A percentile compares a stretch with the other conserved stretches of the same genome.
Conservation (phyloP, 2,329 filamentous ascomycete genomes). For the Venturia pyrina region DNA sequence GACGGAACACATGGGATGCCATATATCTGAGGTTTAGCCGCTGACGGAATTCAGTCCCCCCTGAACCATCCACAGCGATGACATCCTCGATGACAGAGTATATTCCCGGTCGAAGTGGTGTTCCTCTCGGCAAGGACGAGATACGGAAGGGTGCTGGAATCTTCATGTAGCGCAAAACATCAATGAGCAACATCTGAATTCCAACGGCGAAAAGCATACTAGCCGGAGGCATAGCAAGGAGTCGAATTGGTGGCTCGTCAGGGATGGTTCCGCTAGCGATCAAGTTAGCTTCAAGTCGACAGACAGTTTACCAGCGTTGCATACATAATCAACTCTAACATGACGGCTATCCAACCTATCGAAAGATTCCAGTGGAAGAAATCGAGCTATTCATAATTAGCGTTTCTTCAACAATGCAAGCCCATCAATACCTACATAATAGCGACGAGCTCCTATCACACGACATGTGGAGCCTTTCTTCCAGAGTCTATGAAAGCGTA, state of each 20-base stretch:
- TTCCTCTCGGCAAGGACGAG: constrained; percentile 41
- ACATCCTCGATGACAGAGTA: constrained; percentile 47
- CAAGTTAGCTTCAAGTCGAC: background rate
- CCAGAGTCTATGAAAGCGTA: constrained; percentile 40
- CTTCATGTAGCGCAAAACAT: constrained; percentile 35
- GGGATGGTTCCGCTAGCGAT: constrained; percentile 33
- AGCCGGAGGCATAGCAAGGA: constrained; percentile 43
- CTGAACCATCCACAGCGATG: constrained; percentile 42
- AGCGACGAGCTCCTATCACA: constrained; percentile 37
- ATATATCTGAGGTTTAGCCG: constrained; percentile 42
- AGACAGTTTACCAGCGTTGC: constrained; percentile 15
- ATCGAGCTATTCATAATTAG: constrained; percentile 33
- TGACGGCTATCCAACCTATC: constrained; percentile 45
- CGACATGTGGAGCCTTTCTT: constrained; percentile 43
- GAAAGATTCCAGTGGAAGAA: constrained; percentile 50
- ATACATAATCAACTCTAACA: constrained; percentile 45
- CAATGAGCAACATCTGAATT: constrained; percentile 40
- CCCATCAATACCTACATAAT: constrained; percentile 22
- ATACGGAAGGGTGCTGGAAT: constrained; percentile 40
- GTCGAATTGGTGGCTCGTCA: constrained; percentile 39
- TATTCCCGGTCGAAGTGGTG: constrained; percentile 42
- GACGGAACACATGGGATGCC: constrained; percentile 42
- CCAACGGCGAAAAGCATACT: constrained; percentile 44
- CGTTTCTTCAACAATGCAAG: constrained; percentile 1
- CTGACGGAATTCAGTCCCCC: constrained; percentile 43